Percentiles rank a stretch among this genome's conserved stretches.
These are phyloP conservation scores for Beta lomatogona DNA, from an alignment of 179 eudicot genomes.

Conservation along the genomic window DNA sequence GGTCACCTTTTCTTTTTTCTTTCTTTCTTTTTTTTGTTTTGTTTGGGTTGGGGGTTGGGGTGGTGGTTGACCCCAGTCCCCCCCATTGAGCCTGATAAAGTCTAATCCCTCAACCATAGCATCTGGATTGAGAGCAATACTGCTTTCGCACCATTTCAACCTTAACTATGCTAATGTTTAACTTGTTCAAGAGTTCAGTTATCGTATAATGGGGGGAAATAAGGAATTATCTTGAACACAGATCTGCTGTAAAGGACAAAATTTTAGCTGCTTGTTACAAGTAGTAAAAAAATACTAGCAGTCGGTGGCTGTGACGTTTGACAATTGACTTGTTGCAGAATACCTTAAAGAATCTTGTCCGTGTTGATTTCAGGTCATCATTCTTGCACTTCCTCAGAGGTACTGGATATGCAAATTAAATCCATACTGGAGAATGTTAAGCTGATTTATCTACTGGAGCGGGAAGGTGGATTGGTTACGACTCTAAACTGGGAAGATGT, in stretches of 20 bases:
- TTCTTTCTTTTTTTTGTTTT: background rate
- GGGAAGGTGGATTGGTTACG: constrained; percentile 86
- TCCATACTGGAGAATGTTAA: constrained; percentile 77
- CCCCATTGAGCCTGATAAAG: background rate
- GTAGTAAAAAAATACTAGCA: background rate
- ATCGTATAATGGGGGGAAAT: background rate
- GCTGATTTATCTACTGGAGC: constrained; percentile 74
- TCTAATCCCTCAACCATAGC: background rate
- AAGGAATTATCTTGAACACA: background rate
- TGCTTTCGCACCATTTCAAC: background rate
- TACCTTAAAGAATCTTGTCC: constrained; percentile 6
- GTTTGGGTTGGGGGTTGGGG: background rate
- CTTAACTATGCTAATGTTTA: background rate
- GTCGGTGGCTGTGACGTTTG: background rate
- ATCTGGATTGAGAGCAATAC: background rate
- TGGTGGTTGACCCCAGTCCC: background rate
- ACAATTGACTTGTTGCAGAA: background rate
- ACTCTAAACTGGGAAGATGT: constrained; percentile 93
- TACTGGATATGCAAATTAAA: constrained; percentile 63
- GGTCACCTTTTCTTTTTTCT: no score
- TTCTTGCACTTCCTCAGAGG: constrained; percentile 29
- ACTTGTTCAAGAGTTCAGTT: background rate
- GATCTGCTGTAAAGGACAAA: background rate
- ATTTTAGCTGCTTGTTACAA: background rate
- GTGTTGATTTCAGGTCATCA: constrained; percentile 47